These are phyloP conservation scores for Pichia exigua DNA, from an alignment of 805 yeast species.

Conservation along the genomic window DNA sequence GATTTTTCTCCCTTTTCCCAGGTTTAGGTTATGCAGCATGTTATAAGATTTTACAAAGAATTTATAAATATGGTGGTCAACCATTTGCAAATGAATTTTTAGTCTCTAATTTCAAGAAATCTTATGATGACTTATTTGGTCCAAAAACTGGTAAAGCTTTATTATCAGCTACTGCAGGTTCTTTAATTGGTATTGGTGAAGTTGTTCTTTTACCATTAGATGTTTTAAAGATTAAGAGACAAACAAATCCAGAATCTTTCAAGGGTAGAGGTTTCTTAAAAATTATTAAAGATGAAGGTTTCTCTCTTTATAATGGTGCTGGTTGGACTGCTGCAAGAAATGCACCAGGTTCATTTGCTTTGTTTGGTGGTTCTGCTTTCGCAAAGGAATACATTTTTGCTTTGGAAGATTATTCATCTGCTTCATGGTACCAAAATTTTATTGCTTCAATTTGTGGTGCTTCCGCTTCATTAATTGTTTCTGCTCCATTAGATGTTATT, in stretches of 20 bases:
- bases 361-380: constrained; percentile 97
- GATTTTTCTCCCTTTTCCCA: constrained; percentile 84
- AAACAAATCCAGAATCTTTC: constrained; percentile 99
- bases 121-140: constrained; percentile 75
- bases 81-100: constrained; percentile 95
- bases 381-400: constrained; percentile 95
- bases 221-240: constrained; percentile 95
- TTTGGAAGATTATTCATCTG: constrained; percentile 75
- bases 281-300: constrained; percentile 84
- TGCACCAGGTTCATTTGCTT: constrained; percentile 97
- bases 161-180: constrained; percentile 95
- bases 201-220: constrained; percentile 91
- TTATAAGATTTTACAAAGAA: constrained; percentile 93
- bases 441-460: constrained; percentile 95
- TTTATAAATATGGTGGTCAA: constrained; percentile 98
- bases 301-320: constrained; percentile 94
- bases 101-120: constrained; percentile 59
- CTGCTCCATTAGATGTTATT: constrained; percentile 96
- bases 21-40: constrained; percentile 98
- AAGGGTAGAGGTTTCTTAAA: constrained; percentile 93
- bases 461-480: constrained; percentile 88
- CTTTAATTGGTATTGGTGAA: constrained; percentile 96
- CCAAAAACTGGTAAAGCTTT: constrained; percentile 95
- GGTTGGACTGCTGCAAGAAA: constrained; percentile 99
- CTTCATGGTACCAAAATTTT: constrained; percentile 94